Base-by-base conservation (phyloP, 768 basidiomycete genomes). In the Mycena polygramma region DNA sequence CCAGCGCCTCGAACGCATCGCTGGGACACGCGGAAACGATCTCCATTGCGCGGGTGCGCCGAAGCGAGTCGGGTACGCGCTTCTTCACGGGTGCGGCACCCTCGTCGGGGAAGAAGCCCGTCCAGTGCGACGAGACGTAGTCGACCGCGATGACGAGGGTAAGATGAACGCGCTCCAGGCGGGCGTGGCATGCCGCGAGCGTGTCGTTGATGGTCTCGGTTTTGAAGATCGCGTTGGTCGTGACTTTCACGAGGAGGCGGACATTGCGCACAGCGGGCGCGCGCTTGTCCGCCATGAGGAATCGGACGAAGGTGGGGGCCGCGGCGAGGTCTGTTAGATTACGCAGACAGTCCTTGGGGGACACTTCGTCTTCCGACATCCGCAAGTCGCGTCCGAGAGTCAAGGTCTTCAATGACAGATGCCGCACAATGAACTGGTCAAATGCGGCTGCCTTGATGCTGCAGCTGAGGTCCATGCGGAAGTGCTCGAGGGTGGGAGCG, bases 101-200 rank as follows among this genome's bases (percentile, higher is more conserved):
- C 57, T 55, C 51, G 30, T 58, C 69, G 10, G 65, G 61, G 61
- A 71, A 68, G n/a, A 68, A 71, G 2, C 53, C 66, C 24, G 65
- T 63, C 70, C 70, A 71, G 22, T 67, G 70, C 26, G 66, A 63
- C 15, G 70, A 62, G n/a, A 13, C 43, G 54, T 71, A 55, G 37
- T 71, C 66, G 61, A 71, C 52, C 14, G 37, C 35, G 30, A 71
- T 37, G 51, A 58, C 66, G 9, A 71, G 61, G 14, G 70, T 59
- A 35, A 71, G 37, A 24, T 63, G 60, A 0, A 71, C 26, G 30
- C 35, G 39, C 35, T 57, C 61, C 10, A 68, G 55, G 14, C 54
- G 52, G 20, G 52, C 9, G 11, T 49, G 35, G 62, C 70, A 68
- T 22, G 49, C 26, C 49, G 39, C 66, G 17, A 71, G 61, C 17